Conservation (phyloP, 2,329 filamentous ascomycete species). For the Verticillium dahliae region DNA sequence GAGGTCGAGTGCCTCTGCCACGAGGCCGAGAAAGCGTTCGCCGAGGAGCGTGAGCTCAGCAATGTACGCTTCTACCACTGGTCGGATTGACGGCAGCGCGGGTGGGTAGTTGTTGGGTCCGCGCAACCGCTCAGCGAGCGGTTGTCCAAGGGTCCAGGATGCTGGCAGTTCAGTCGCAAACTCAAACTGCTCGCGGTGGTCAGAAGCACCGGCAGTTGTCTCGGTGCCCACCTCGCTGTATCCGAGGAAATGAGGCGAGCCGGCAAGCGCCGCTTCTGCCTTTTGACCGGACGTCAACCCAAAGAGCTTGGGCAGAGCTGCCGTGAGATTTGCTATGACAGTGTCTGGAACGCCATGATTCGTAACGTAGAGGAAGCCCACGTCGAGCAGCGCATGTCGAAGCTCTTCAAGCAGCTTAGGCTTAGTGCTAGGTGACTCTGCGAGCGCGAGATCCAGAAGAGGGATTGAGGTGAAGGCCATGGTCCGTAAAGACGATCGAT, state of each 20-base stretch:
- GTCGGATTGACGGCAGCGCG: constrained; percentile 20
- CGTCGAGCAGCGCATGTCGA: constrained; percentile 37
- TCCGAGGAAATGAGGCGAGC: constrained; percentile 55
- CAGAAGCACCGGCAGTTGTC: constrained; percentile 43
- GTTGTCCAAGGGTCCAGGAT: constrained; percentile 22
- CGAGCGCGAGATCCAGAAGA: constrained; percentile 39
- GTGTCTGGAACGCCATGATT: constrained; percentile 37
- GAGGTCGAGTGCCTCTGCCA: constrained; percentile 47
- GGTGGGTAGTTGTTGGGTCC: constrained; percentile 32
- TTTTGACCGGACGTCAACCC: constrained; percentile 29
- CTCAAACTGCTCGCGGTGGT: constrained; percentile 53
- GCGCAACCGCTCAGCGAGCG: constrained; percentile 34
- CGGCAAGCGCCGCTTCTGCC: constrained; percentile 32
- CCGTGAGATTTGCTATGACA: constrained; percentile 28
- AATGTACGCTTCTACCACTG: constrained; percentile 41
- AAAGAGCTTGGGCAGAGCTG: constrained; percentile 36
- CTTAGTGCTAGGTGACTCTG: constrained; percentile 24
- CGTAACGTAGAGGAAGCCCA: constrained; percentile 47
- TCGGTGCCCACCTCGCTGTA: constrained; percentile 51
- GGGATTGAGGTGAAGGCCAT: constrained; percentile 34
- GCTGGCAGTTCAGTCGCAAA: constrained; percentile 47
- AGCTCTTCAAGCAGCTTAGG: constrained; percentile 32
- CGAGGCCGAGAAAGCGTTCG: constrained; percentile 46
- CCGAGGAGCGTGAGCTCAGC: constrained; percentile 41
- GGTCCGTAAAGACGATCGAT: background rate